Conservation (phyloP, 208 protist genomes). For the Acanthamoeba lenticulata region DNA sequence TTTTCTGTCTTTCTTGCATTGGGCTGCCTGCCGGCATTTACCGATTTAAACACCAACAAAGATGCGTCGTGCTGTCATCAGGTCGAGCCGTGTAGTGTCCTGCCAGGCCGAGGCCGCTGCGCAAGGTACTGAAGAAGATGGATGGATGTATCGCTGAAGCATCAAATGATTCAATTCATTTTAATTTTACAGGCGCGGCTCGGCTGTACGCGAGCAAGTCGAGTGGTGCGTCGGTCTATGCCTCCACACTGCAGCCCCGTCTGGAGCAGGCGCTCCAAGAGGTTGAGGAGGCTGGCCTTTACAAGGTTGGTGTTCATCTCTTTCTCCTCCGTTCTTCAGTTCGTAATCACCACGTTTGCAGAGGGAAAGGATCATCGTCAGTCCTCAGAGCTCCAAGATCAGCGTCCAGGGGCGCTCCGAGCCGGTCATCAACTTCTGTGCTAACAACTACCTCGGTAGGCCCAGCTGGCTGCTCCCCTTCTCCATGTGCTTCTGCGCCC, state of each 20-base stretch:
- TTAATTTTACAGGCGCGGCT: neutral
- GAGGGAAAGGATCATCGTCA: conserved; percentile 88
- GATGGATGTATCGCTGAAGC: neutral
- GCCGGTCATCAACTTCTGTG: conserved; percentile 91
- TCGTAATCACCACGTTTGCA: conserved; percentile 68
- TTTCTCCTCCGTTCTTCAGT: neutral
- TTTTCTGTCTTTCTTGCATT: too few relatives aligned
- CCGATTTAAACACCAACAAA: neutral
- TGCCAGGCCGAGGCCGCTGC: neutral
- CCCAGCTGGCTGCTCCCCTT: too few relatives aligned
- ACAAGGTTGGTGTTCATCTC: neutral
- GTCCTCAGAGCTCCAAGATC: conserved; percentile 84
- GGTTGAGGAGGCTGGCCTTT: conserved; percentile 26
- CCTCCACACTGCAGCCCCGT: conserved; percentile 3
- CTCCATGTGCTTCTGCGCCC: neutral
- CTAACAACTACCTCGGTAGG: conserved; percentile 93
- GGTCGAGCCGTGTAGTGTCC: neutral
- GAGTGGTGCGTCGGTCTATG: neutral
- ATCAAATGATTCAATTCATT: neutral
- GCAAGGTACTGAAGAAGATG: neutral
- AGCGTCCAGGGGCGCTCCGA: conserved; percentile 72
- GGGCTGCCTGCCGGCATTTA: neutral
- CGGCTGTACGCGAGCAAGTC: neutral
- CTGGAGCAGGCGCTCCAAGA: neutral
- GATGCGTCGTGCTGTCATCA: neutral